These are phyloP conservation scores for Plasmodium cynomolgi DNA, from an alignment of 169 alveolate genomes.

Conservation along the genomic window DNA sequence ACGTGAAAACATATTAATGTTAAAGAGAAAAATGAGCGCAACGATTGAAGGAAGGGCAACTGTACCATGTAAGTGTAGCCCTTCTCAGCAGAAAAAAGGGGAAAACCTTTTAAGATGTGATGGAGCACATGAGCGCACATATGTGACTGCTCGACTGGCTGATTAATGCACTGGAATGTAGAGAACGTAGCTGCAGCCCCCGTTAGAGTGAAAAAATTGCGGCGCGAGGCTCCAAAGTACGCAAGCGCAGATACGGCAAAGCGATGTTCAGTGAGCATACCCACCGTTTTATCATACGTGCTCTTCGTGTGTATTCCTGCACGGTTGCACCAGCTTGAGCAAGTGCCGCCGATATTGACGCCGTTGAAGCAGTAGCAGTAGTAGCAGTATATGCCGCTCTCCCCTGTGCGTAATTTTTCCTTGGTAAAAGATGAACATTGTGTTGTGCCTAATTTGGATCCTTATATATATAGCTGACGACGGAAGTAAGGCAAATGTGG, in stretches of 20 bases:
- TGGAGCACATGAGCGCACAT: background rate
- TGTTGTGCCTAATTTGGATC: slow-evolving; percentile 9
- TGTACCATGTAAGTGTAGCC: background rate
- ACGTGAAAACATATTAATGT: background rate
- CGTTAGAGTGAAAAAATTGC: background rate
- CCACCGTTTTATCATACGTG: background rate
- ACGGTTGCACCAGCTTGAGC: background rate
- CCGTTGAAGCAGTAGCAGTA: background rate
- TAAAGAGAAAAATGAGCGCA: background rate
- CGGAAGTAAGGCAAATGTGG: background rate
- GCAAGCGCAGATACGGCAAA: background rate
- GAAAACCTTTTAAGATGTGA: background rate
- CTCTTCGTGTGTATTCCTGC: background rate
- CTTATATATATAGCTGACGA: slow-evolving; percentile 19
- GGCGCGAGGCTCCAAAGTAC: background rate
- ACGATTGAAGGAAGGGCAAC: background rate
- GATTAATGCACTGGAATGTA: background rate
- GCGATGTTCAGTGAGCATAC: background rate
- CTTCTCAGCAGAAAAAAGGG: background rate
- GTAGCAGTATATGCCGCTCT: background rate
- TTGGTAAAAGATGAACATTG: slow-evolving; percentile 10
- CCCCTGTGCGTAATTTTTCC: background rate
- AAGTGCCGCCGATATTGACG: background rate
- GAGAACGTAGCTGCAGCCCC: background rate
- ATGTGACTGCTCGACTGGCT: background rate